phyloP scores from a whole-genome alignment of 1,139 yeast species.

The Sugiyamaella japonica region DNA sequence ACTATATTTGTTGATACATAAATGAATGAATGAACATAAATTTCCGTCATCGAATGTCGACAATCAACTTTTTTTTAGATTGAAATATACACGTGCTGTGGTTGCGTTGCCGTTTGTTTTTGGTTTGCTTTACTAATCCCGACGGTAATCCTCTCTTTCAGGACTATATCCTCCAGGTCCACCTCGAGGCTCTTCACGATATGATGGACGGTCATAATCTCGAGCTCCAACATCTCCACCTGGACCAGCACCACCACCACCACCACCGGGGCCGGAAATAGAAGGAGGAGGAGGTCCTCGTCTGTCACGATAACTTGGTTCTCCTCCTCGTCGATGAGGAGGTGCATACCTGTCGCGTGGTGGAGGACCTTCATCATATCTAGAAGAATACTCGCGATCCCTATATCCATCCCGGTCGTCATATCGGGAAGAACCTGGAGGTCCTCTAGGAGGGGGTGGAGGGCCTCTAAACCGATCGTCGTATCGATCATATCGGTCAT shows the following conservation, averaged over 20 bases:
- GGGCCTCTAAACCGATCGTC: slow-evolving; percentile 34
- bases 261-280: slow-evolving; percentile 3
- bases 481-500: slow-evolving; percentile 31
- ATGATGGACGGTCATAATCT: slow-evolving; percentile 24
- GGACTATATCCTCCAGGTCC: slow-evolving; percentile 22
- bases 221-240: slow-evolving; percentile 22
- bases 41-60: background rate
- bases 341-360: slow-evolving; percentile 30
- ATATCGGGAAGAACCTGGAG: slow-evolving; percentile 32
- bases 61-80: background rate
- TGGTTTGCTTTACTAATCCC: slow-evolving; percentile 6
- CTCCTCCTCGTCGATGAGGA: slow-evolving; percentile 24
- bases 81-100: background rate
- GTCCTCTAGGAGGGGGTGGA: slow-evolving; percentile 16
- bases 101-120: background rate
- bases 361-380: slow-evolving; percentile 31
- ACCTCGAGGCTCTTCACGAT: slow-evolving; percentile 24
- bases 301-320: slow-evolving; percentile 24
- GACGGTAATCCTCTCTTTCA: slow-evolving; percentile 30
- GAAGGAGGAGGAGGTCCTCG: slow-evolving; percentile 20
- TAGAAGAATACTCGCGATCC: slow-evolving; percentile 30
- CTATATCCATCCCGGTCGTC: slow-evolving; percentile 34
- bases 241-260: slow-evolving; percentile 19
- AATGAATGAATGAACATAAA: background rate
- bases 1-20: slow-evolving; percentile 11